A percentile compares a stretch with the other conserved stretches of the same genome.
Evolutionary conservation across 139 green algal genomes (phyloP).

Genomic region (Eudorina sp.): DNA sequence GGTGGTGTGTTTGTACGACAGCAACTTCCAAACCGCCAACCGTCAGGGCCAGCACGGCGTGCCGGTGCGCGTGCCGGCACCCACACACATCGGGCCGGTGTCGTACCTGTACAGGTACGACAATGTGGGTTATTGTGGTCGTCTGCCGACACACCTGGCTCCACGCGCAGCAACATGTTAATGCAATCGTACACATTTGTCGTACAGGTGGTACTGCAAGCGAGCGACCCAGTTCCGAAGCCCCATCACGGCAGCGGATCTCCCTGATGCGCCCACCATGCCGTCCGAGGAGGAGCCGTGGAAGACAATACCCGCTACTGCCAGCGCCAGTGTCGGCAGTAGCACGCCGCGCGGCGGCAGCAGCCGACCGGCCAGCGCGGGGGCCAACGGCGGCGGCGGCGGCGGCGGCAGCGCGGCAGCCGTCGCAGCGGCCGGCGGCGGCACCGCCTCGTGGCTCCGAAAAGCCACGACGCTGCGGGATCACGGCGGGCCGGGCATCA

Average conservation of each 20-base stretch:
- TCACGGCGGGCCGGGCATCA: not conserved
- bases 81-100: conserved; percentile 11
- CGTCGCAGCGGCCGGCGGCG: not conserved
- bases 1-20: conserved; percentile 47
- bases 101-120: conserved; percentile 44
- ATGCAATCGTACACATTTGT: not conserved
- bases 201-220: conserved; percentile 50
- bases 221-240: conserved; percentile 24
- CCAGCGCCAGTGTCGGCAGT: not conserved
- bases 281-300: not conserved
- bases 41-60: conserved; percentile 20
- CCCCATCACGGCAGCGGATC: not conserved
- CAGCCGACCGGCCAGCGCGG: not conserved
- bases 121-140: not conserved
- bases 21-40: conserved; percentile 53
- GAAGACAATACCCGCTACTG: not conserved
- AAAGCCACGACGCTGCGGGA: not conserved
- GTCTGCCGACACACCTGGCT: not conserved
- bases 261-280: conserved; percentile 35
- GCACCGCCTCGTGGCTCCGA: not conserved
- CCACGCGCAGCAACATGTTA: too few species aligned
- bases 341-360: not conserved
- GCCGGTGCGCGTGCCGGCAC: not conserved
- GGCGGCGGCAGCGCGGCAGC: not conserved
- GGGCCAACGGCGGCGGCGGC: not conserved